Percentiles rank a stretch among this genome's conserved stretches.
phyloP scores from a whole-genome alignment of 169 alveolate species.

The Pseudocohnilembus persalinus region DNA sequence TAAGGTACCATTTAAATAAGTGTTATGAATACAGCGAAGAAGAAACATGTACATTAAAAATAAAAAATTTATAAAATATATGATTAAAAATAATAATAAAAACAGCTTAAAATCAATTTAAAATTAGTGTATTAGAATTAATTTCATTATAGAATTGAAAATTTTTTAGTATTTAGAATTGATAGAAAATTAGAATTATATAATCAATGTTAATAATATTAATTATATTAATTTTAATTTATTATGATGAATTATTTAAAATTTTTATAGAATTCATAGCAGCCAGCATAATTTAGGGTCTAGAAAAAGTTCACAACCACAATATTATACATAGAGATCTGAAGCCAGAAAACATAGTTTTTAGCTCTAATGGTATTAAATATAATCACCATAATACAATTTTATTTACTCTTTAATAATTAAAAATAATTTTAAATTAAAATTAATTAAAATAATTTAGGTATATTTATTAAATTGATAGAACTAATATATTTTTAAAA shows the following conservation, averaged over 20 bases:
- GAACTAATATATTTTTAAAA: not conserved
- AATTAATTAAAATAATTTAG: slow-evolving; percentile 38
- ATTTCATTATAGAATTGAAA: not conserved
- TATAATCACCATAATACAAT: too few relatives aligned
- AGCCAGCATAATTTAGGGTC: slow-evolving; percentile 55
- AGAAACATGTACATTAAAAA: slow-evolving; percentile 64
- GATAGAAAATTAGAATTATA: not conserved
- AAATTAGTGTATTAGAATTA: not conserved
- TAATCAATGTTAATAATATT: not conserved
- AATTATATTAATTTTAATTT: not conserved
- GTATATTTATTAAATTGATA: slow-evolving; percentile 22
- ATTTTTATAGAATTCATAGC: slow-evolving; percentile 55
- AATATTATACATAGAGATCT: slow-evolving; percentile 73
- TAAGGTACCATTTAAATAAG: slow-evolving; percentile 74
- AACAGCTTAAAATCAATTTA: too few relatives aligned
- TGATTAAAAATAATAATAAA: too few relatives aligned
- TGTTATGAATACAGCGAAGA: slow-evolving; percentile 67
- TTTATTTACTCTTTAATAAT: slow-evolving; percentile 11
- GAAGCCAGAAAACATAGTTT: slow-evolving; percentile 79
- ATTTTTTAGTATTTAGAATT: slow-evolving; percentile 4
- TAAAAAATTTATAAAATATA: too few relatives aligned
- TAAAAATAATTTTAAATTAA: slow-evolving; percentile 37
- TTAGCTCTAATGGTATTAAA: slow-evolving; percentile 61
- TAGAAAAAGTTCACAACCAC: slow-evolving; percentile 61
- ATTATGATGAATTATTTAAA: not conserved